These are phyloP conservation scores for Westerdykella ornata DNA, from an alignment of 2,329 filamentous ascomycete genomes.

Conservation along the genomic window DNA sequence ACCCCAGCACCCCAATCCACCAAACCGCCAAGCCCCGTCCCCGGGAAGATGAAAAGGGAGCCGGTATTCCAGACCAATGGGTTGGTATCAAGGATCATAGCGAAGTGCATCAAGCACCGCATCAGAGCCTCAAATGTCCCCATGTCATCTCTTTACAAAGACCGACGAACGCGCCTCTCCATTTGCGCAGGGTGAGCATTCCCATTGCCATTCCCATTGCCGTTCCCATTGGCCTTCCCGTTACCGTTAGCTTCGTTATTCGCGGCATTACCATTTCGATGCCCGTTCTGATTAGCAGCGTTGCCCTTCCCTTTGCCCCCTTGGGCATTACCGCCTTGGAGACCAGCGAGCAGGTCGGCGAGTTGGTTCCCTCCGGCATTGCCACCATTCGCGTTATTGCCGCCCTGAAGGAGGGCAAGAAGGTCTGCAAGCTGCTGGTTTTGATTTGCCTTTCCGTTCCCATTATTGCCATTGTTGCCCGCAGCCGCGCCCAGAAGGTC, in stretches of 20 bases:
- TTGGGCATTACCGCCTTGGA: background rate
- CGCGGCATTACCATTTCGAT: conserved; percentile 1
- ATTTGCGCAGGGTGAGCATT: no score
- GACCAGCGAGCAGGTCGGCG: background rate
- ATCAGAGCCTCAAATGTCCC: no score
- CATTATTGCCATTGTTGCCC: background rate
- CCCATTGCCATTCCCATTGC: background rate
- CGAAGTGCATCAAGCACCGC: no score
- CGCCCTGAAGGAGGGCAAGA: background rate
- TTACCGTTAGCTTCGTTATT: conserved; percentile 5
- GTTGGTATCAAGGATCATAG: no score
- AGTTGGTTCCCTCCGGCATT: background rate
- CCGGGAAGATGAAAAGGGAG: no score
- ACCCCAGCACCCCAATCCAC: no score
- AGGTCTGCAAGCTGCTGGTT: background rate
- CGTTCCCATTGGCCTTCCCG: conserved; percentile 4
- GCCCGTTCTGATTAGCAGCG: conserved; percentile 2
- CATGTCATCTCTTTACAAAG: no score
- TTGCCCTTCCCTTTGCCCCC: conserved; percentile 8
- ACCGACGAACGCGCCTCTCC: no score
- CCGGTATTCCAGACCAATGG: no score
- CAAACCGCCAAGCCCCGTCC: no score
- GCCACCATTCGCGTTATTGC: background rate
- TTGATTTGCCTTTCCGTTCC: background rate
- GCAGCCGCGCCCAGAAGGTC: background rate